Percentiles rank a stretch among this genome's conserved stretches.
These are phyloP conservation scores for Astrothelium macrocarpum DNA, from an alignment of 495 filamentous ascomycete species.

Conservation along the genomic window DNA sequence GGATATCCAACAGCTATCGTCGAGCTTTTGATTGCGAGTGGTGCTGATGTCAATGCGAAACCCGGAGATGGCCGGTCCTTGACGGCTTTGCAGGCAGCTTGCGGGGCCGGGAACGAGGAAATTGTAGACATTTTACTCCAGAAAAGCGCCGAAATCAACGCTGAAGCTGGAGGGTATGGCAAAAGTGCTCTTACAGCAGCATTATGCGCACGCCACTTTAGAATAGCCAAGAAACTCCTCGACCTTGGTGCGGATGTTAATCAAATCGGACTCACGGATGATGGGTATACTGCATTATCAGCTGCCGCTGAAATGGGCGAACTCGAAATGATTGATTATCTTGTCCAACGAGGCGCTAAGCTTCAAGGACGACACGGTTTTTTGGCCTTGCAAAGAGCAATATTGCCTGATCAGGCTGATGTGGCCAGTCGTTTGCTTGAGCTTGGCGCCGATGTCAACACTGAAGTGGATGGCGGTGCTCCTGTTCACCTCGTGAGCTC, in stretches of 20 bases:
- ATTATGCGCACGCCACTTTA: background rate
- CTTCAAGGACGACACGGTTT: background rate
- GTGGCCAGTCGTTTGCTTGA: constrained; percentile 1
- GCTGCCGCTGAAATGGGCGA: background rate
- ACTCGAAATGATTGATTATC: background rate
- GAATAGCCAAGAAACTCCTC: constrained; percentile 1
- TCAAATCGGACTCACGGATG: background rate
- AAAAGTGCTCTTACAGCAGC: constrained; percentile 1
- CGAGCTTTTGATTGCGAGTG: background rate
- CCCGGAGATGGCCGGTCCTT: background rate
- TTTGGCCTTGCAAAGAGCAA: background rate
- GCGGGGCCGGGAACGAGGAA: background rate
- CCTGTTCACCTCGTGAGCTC: background rate
- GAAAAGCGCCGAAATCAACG: constrained; percentile 1
- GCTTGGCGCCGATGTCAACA: background rate
- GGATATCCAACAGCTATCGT: background rate
- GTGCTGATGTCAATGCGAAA: background rate
- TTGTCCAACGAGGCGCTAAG: background rate
- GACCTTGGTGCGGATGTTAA: background rate
- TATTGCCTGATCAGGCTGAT: background rate
- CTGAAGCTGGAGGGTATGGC: background rate
- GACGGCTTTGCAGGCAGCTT: background rate
- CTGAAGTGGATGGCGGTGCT: constrained; percentile 2
- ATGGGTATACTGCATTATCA: background rate
- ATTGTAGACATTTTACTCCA: background rate